Conservation (phyloP, 805 yeast species). For the Lipomyces starkeyi region DNA sequence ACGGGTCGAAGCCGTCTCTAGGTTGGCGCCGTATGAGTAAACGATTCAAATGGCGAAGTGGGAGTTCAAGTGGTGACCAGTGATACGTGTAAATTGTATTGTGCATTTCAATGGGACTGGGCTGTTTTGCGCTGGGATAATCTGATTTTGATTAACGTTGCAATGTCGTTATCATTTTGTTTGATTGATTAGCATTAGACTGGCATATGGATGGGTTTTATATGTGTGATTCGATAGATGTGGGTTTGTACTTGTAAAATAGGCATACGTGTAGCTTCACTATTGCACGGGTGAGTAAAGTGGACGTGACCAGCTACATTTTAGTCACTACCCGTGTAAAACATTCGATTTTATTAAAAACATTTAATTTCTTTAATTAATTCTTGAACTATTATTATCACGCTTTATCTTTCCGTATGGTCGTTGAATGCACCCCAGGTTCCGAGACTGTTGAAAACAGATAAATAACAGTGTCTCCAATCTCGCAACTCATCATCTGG, state of each 20-base stretch:
- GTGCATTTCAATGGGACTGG: neutral
- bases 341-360: neutral
- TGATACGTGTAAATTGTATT: constrained; percentile 2
- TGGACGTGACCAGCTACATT: neutral
- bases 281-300: neutral
- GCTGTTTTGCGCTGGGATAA: neutral
- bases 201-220: constrained; percentile 7
- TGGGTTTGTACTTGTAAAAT: constrained; percentile 2
- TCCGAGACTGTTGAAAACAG: no score
- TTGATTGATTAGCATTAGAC: neutral
- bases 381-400: no score
- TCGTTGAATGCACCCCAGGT: no score
- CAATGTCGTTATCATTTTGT: neutral
- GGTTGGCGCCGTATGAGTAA: constrained; percentile 29
- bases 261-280: neutral
- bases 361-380: neutral
- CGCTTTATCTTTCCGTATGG: no score
- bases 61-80: constrained; percentile 7
- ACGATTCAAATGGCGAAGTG: constrained; percentile 28
- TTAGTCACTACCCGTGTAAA: neutral
- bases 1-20: neutral
- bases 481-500: no score
- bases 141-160: no score
- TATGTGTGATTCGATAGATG: constrained; percentile 5
- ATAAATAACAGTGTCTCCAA: no score